Conservation (phyloP, 2,329 filamentous ascomycete species). For the Fusarium nelsonii region DNA sequence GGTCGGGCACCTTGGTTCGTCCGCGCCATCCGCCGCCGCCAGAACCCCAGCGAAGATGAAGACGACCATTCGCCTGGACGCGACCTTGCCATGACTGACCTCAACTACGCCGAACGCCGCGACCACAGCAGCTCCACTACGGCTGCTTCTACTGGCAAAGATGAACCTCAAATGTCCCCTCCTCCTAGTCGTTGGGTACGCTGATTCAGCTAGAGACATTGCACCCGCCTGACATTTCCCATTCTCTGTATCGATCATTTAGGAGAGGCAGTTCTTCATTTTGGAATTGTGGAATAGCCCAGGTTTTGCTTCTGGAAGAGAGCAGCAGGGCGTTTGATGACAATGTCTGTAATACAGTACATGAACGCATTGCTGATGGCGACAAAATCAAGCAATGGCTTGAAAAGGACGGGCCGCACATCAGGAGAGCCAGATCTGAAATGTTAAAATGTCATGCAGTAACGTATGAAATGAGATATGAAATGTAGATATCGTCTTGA, state of each 20-base stretch:
- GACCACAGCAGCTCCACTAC: slow-evolving; percentile 35
- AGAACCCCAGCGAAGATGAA: not conserved
- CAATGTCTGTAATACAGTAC: not conserved
- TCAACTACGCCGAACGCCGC: slow-evolving; percentile 16
- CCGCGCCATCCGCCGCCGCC: slow-evolving; percentile 51
- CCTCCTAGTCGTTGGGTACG: slow-evolving; percentile 33
- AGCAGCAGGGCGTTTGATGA: not conserved
- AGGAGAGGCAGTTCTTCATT: slow-evolving; percentile 18
- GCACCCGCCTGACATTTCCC: not conserved
- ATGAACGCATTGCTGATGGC: not conserved
- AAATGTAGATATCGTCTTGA: not conserved
- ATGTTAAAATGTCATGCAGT: slow-evolving; percentile 35
- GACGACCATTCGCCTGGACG: slow-evolving; percentile 26
- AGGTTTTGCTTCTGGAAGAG: slow-evolving; percentile 26
- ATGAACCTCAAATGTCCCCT: slow-evolving; percentile 40
- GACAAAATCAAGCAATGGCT: not conserved
- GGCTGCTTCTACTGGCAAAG: slow-evolving; percentile 44
- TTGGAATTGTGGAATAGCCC: slow-evolving; percentile 24
- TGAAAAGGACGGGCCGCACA: not conserved
- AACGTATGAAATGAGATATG: slow-evolving; percentile 25
- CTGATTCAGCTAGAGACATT: not conserved
- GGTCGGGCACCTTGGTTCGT: slow-evolving; percentile 64
- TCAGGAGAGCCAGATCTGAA: slow-evolving; percentile 6
- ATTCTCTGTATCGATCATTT: slow-evolving; percentile 24
- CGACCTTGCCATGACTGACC: slow-evolving; percentile 26